Base-by-base conservation (phyloP, 2,329 filamentous ascomycete genomes). In the Colletotrichum caudatum region DNA sequence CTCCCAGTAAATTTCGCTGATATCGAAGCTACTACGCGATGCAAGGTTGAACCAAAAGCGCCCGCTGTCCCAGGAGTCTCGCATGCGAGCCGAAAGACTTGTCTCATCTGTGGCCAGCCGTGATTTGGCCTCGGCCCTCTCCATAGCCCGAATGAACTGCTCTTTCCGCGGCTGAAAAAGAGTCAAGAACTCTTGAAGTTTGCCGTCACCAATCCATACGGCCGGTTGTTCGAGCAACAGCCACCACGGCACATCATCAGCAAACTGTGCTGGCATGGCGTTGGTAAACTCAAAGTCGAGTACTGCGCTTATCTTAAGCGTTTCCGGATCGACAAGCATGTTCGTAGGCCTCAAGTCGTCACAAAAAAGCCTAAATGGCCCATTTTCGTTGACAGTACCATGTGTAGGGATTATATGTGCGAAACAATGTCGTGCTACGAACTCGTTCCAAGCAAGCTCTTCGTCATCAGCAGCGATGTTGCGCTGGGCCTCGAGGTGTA, bases 201-300 rank as follows among this genome's bases (percentile, higher is more conserved):
- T 37, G 23, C 26, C 69, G 0, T 67, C 72, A 23, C 76, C 66
- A 48, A 82, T 74, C 75, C 74, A 77, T 1, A 64, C 18, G 1
- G 75, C 76, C 18, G 77, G 76, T 1, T 74, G 68, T n/a, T 69
- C 54, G 9, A 78, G 58, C 53, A 84, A 67, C 3, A 84, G 76
- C 82, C 82, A 84, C 80, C 79, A 82, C 26, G 82, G 81, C 62
- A 78, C 77, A 37, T 82, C 80, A 66, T 79, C 79, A 1, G 78
- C 65, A 72, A 80, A 83, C 70, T 84, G 80, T 2, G 77, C 75
- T 1, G 82, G 82, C 79, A 82, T 80, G 61, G 75, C 74, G 70
- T 85, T 82, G 57, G 81, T 82, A 58, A 82, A 84, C 74, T 84
- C 82, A 29, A 79, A 76, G 67, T 84, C 82, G 53, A 84, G 71